Evolutionary conservation across 345 rosid species (phyloP), one percentile per base, ranked within the genome.

Genomic region (Hypericum androsaemum): DNA sequence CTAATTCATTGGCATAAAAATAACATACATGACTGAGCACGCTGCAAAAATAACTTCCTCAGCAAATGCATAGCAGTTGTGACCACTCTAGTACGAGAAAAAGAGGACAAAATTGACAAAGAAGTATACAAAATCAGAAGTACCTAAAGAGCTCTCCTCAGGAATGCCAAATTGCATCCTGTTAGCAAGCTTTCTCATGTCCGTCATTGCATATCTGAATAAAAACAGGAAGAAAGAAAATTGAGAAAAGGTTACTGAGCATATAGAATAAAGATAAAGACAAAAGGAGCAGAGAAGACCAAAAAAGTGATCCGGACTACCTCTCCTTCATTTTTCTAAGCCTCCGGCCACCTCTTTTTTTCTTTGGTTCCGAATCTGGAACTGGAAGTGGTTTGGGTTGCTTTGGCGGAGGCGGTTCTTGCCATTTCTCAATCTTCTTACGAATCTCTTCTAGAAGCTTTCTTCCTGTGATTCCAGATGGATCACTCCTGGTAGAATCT

Each of bases 311-410:
- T 37, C 13, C 16, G 10, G 53, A 45, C 4, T 47, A 86, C 98
- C 97, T 81, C 68, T 92, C 97, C 69, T 92, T 92, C 98, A 88
- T 81, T 83, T 92, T 92, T 63, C 94, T 80, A 44, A 83, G 66
- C 55, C 98, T 86, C 35, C 95, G 88, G 50, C 97, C 97, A 72
- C 98, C 98, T 55, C 98, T 83, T 76, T 85, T 85, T 41, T 88
- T 88, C 64, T 92, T 88, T 37, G 98, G 97, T 62, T 92, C 97
- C n/a, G 97, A 92, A 69, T 92, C 97, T 52, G 97, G 97, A 65
- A 88, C 95, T 12, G 98, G 98, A 68, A 92, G 95, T 5, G 97
- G 97, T 71, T 70, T 88, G 66, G 95, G 94, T 68, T 88, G 95
- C 79, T 83, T 92, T 50, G 97, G 94, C 51, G 94, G 97, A 65